phyloP scores from a whole-genome alignment of 164 flowering plant genomes.

The Kingdonia uniflora region DNA sequence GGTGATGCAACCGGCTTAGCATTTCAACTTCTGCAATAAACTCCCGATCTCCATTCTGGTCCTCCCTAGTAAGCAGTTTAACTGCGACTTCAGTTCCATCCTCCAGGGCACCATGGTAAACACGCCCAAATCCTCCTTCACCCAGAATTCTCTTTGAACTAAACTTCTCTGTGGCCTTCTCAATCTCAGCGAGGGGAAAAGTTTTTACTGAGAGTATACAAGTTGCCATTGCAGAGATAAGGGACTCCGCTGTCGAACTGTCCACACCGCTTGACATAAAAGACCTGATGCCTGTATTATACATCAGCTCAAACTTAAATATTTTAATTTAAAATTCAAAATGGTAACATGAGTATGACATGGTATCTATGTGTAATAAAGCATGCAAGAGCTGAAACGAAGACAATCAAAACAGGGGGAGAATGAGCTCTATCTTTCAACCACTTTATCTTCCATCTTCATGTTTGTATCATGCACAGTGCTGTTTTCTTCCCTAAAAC shows the following conservation, averaged over 20 bases:
- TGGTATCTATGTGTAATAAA: too few species aligned
- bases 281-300: conserved; percentile 50
- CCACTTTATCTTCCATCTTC: too few species aligned
- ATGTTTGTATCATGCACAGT: too few species aligned
- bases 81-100: conserved; percentile 78
- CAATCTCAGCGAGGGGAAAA: conserved; percentile 65
- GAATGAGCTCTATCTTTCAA: too few species aligned
- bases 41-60: conserved; percentile 77
- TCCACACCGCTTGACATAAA: conserved; percentile 52
- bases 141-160: conserved; percentile 64
- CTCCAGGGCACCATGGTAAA: conserved; percentile 63
- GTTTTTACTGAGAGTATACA: conserved; percentile 72
- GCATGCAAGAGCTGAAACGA: too few species aligned
- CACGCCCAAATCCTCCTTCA: conserved; percentile 97
- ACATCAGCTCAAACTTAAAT: too few species aligned
- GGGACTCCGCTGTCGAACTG: conserved; percentile 67
- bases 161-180: conserved; percentile 81
- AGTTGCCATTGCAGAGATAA: conserved; percentile 62
- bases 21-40: conserved; percentile 94
- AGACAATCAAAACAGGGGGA: too few species aligned
- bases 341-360: too few species aligned
- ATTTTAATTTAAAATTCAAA: too few species aligned
- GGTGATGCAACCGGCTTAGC: conserved; percentile 93
- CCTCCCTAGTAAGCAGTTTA: conserved; percentile 67
- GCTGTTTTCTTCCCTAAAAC: too few species aligned